These are phyloP conservation scores for Colletotrichum sp. DNA, from an alignment of 2,329 filamentous ascomycete species.

Conservation along the genomic window DNA sequence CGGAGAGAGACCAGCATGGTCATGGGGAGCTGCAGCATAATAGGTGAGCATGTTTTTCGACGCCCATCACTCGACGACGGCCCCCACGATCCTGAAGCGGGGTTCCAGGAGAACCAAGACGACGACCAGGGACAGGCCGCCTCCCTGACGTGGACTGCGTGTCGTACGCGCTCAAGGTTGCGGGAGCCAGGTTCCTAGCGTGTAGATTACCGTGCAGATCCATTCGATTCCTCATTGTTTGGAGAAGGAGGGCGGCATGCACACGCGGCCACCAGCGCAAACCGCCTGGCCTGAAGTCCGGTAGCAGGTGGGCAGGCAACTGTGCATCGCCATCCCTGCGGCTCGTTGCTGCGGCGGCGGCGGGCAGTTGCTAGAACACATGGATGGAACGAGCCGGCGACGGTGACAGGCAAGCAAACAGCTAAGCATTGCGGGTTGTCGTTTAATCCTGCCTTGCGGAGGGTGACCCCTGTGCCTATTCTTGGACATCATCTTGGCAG, in stretches of 20 bases:
- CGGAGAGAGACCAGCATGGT: not conserved
- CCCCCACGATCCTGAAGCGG: not conserved
- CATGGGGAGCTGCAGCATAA: not conserved
- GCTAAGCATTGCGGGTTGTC: conserved; percentile 14
- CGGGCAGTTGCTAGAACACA: not conserved
- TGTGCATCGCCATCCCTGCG: not conserved
- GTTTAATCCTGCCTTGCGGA: conserved; percentile 10
- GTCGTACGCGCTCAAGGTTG: not conserved
- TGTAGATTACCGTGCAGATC: conserved; percentile 1
- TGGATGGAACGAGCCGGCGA: not conserved
- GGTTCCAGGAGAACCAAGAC: not conserved
- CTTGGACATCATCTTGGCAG: conserved; percentile 14
- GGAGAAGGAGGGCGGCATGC: not conserved
- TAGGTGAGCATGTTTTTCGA: not conserved
- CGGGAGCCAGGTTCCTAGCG: not conserved
- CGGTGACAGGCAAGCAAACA: not conserved
- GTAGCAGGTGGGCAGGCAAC: not conserved
- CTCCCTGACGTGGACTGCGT: not conserved
- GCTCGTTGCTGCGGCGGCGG: not conserved
- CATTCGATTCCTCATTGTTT: not conserved
- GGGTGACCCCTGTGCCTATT: conserved; percentile 7
- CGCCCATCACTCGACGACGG: not conserved
- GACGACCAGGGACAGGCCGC: not conserved
- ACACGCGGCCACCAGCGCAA: not conserved
- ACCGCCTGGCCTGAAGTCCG: not conserved